Percentiles rank a stretch among this genome's conserved stretches.
Conservation (phyloP, 176 grass and related monocot genomes). For the Carex parvula region DNA sequence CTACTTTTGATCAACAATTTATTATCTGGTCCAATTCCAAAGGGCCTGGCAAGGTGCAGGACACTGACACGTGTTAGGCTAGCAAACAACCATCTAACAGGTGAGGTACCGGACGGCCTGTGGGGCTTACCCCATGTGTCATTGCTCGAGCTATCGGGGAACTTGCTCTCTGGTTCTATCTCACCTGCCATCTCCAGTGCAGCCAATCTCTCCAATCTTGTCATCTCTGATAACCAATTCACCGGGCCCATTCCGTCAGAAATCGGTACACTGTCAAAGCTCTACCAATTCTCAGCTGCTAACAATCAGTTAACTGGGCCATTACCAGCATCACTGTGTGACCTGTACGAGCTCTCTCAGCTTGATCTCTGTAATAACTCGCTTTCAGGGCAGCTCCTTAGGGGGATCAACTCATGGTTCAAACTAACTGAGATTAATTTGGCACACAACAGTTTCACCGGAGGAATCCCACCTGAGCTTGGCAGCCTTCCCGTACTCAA, state of each 20-base stretch:
- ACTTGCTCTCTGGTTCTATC: slow-evolving; percentile 56
- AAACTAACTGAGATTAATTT: slow-evolving; percentile 43
- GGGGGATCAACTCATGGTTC: slow-evolving; percentile 29
- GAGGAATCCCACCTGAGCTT: slow-evolving; percentile 59
- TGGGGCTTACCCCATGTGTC: slow-evolving; percentile 59
- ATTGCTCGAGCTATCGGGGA: slow-evolving; percentile 56
- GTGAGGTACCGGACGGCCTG: slow-evolving; percentile 43
- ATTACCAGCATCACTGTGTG: slow-evolving; percentile 31
- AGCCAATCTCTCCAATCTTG: slow-evolving; percentile 47
- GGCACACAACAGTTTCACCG: slow-evolving; percentile 52
- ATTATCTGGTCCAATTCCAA: slow-evolving; percentile 56
- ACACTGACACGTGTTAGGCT: slow-evolving; percentile 56
- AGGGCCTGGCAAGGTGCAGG: slow-evolving; percentile 47
- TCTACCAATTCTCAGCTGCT: slow-evolving; percentile 43
- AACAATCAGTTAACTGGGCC: slow-evolving; percentile 55
- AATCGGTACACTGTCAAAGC: slow-evolving; percentile 37
- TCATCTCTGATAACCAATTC: slow-evolving; percentile 60
- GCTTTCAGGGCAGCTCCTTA: slow-evolving; percentile 54
- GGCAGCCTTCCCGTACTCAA: slow-evolving; percentile 35
- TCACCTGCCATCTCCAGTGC: slow-evolving; percentile 48
- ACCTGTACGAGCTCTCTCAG: slow-evolving; percentile 24
- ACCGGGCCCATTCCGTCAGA: slow-evolving; percentile 55
- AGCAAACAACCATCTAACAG: slow-evolving; percentile 49
- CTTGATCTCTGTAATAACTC: slow-evolving; percentile 73
- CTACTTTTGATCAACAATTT: slow-evolving; percentile 63